Base-by-base conservation (phyloP, 2,329 filamentous ascomycete genomes). In the Colletotrichum incanum region DNA sequence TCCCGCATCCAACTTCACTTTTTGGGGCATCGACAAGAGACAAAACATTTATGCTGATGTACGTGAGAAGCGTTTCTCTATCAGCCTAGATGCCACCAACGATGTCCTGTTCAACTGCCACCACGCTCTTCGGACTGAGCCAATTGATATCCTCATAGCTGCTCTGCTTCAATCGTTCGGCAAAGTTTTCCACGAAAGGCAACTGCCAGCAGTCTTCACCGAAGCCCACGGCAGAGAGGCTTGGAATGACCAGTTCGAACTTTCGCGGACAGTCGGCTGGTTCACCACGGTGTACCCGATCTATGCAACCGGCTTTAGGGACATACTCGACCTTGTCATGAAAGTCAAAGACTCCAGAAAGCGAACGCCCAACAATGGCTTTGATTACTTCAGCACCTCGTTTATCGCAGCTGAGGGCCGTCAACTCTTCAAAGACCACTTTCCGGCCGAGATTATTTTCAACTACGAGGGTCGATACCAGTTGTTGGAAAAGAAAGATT, bases 381-480 rank as follows among this genome's bases (percentile, higher is more conserved):
- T 72, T 41, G 59, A 60, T 5, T 73, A 73, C 23, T 68, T 63
- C 11, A 63, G 50, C 20, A n/a, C 37, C 3, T 31, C 50, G 1
- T 55, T 64, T 39, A 26, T 67, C 2, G 60, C 52, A 18, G 6
- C 11, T 16, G 50, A 72, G 20, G 50, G 59, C 8, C 50, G n/a
- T 1, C 12, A 55, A 4, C 26, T 43, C 7, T 58, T 56, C 31
- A 28, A 73, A 1, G 74, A 80, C 1, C 80, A 84, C 70, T 77
- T 77, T n/a, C 76, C 79, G 0, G 81, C 85, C 72, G 87, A 89
- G 74, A 73, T 88, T 2, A 76, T 84, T 0, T 87, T 88, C 78
- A 88, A 88, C 75, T 88, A 86, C 70, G 78, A 83, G 0, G 86
- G 84, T 12, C 78, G 83, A 62, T 82, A 82, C 63, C 85, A 87